Base-by-base conservation (phyloP, 495 filamentous ascomycete genomes). In the Zalerion maritima region DNA sequence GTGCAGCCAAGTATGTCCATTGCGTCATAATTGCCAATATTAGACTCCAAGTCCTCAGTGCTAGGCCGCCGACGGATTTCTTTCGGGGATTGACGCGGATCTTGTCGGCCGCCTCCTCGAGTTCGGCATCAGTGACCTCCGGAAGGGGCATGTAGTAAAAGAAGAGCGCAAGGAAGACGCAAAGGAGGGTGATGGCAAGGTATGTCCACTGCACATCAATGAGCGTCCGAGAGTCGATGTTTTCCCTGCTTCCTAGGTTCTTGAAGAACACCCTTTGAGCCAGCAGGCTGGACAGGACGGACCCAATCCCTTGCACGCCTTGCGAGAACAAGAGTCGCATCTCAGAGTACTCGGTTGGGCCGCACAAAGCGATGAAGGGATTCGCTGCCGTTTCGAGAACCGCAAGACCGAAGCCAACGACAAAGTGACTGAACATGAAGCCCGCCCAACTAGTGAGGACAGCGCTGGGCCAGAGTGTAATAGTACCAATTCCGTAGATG, bases 201-300 rank as follows among this genome's bases (percentile, higher is more conserved):
- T 83, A 85, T 0, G 75, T 69, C 78, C 79, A 83, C 46, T 85
- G 79, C 13, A 85, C 78, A 27, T 75, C 64, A 26, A 78, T 62
- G 1, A 71, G 52, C 1, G 50, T 52, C 7, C 40, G 40, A 3
- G 51, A 43, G 22, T 32, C 24, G 18, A 41, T 28, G 25, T 36
- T 43, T 11, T 42, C 29, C 4, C 23, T 25, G 15, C 22, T 31
- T 21, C 42, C 32, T 2, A 46, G 31, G 9, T 43, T 48, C 12
- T 49, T 59, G 48, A 82, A 84, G 52, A 81, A 77, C 13, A 71
- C 75, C 31, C 70, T 73, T 8, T 75, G 68, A 3, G 72, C 78
- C 9, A 85, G 56, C 0, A 80, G 54, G 1, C 73, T 73, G 14
- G 64, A 71, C 15, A 83, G 51, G 21, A 81, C 68, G 13, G 69